Evolutionary conservation across 2,329 filamentous ascomycete species (phyloP), one percentile per base, ranked within the genome.

Genomic region (Cladophialophora chaetospira): DNA sequence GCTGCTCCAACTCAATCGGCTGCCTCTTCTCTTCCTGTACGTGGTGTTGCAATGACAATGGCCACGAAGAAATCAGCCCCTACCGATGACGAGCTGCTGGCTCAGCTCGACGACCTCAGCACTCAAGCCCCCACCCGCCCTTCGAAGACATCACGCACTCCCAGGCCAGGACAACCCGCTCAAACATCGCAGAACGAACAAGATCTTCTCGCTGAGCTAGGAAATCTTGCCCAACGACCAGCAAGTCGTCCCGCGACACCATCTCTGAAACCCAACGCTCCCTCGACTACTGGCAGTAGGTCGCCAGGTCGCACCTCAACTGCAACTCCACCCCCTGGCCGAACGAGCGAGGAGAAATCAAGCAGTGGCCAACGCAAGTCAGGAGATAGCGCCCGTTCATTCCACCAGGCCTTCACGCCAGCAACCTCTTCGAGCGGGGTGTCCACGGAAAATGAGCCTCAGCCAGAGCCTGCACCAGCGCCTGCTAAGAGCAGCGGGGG

Each of bases 151-250:
- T 56, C 61, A 13, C 46, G 61, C 28, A 62, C 54, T 15, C 56
- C 60, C 13, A 52, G 63, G 28, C 63, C 57, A 31, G 57, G 61
- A 35, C 53, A 65, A n/a, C 40, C 63, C 19, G 49, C 57, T 17
- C 61, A 65, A 42, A 56, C 63, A 9, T 63, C 56, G 62, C 69
- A 72, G 58, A 67, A 68, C 13, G 81, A 87, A 67, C 82, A 89
- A 66, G 91, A 96, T 70, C 85, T 93, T 56, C 82, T 97, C 35
- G 91, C 91, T 61, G 92, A 97, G 67, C 83, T 97, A 60, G 90
- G 95, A 71, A 86, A 87, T 66, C 83, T 96, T 40, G 89, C 85
- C 67, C 85, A 89, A 71, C 79, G 87, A 68, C 82, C 89, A 28
- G 69, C 78, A 60, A 86, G 86, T 62, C 86, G 92, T 45, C 89